Conservation (phyloP, 768 basidiomycete species). For the Harrya chromipes region DNA sequence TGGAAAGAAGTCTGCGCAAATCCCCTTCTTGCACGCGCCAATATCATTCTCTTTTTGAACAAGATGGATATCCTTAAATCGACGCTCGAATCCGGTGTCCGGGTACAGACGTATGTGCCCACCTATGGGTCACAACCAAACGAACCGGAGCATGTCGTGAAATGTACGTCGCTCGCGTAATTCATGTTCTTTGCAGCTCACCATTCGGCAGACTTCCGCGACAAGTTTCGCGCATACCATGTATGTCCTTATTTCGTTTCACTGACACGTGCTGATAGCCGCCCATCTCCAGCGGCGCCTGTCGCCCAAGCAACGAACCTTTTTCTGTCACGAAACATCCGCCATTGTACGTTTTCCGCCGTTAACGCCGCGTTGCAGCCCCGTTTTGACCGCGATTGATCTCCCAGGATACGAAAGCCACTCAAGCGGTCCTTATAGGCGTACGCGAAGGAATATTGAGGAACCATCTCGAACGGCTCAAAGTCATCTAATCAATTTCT, state of each 20-base stretch:
- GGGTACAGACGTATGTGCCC: conserved; percentile 57
- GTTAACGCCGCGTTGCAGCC: not conserved
- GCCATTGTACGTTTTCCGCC: conserved; percentile 51
- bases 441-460: conserved; percentile 43
- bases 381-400: not conserved
- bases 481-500: conserved; percentile 19
- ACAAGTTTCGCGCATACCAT: conserved; percentile 64
- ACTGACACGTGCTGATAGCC: not conserved
- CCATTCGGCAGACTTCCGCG: conserved; percentile 52
- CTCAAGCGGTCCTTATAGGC: conserved; percentile 35
- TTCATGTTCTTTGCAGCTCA: not conserved
- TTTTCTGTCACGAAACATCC: conserved; percentile 68
- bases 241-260: conserved; percentile 34
- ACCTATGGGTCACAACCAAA: conserved; percentile 59
- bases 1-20: conserved; percentile 73
- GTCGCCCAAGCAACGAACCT: conserved; percentile 55
- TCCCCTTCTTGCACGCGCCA: conserved; percentile 54
- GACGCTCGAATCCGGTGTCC: conserved; percentile 54
- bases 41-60: conserved; percentile 75
- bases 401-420: conserved; percentile 37
- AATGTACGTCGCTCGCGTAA: conserved; percentile 44
- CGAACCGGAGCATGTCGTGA: conserved; percentile 55
- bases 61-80: conserved; percentile 64
- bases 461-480: conserved; percentile 30
- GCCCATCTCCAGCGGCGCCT: conserved; percentile 43